Conservation (phyloP, 2,329 filamentous ascomycete species). For the Xylaria polymorpha region DNA sequence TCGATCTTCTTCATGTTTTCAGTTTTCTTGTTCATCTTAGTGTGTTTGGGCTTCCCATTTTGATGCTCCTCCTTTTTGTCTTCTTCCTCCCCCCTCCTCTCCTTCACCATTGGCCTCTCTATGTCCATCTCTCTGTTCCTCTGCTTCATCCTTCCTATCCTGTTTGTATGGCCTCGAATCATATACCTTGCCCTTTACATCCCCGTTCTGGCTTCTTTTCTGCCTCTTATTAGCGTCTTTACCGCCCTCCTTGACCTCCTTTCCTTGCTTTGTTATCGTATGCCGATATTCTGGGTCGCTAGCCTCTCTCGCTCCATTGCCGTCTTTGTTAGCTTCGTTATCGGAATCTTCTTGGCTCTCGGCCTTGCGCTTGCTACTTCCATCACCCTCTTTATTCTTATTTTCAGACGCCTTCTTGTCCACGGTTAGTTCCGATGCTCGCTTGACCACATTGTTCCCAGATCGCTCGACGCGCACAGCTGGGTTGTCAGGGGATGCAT, state of each 20-base stretch:
- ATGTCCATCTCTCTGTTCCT: neutral
- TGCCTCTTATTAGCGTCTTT: slow-evolving; percentile 48
- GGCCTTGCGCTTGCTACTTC: slow-evolving; percentile 37
- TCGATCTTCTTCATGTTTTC: slow-evolving; percentile 18
- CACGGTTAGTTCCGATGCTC: slow-evolving; percentile 68
- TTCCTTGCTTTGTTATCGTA: slow-evolving; percentile 38
- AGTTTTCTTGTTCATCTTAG: slow-evolving; percentile 20
- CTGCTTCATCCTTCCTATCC: slow-evolving; percentile 38
- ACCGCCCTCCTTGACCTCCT: slow-evolving; percentile 45
- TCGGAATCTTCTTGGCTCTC: slow-evolving; percentile 23
- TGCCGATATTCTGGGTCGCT: slow-evolving; percentile 29
- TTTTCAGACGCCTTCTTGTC: slow-evolving; percentile 57
- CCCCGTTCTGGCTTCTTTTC: slow-evolving; percentile 42
- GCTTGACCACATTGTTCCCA: slow-evolving; percentile 74
- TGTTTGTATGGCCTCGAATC: slow-evolving; percentile 32
- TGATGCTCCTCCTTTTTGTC: slow-evolving; percentile 27
- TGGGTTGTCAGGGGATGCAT: slow-evolving; percentile 68
- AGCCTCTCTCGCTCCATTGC: slow-evolving; percentile 10
- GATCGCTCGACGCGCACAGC: slow-evolving; percentile 68
- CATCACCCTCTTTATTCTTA: slow-evolving; percentile 34
- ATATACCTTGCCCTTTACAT: slow-evolving; percentile 40
- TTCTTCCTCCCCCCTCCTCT: slow-evolving; percentile 42
- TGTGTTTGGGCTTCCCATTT: slow-evolving; percentile 33
- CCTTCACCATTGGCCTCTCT: slow-evolving; percentile 26
- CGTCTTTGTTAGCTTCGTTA: slow-evolving; percentile 13